phyloP scores from a whole-genome alignment of 495 filamentous ascomycete genomes.

The Penicillium bialowiezense region DNA sequence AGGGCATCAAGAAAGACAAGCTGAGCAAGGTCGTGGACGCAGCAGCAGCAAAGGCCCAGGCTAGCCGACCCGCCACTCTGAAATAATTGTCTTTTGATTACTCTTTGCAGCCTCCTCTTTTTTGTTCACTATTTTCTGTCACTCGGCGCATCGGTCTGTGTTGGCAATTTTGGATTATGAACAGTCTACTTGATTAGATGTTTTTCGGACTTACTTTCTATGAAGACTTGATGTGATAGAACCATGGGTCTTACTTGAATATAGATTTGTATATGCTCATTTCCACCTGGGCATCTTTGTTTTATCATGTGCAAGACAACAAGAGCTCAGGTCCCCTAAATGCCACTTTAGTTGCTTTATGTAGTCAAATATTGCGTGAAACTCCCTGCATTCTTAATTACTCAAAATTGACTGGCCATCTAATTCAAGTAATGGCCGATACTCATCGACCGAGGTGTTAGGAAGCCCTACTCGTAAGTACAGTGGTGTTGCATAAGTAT shows the following conservation, averaged over 20 bases:
- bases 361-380: no score
- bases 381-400: no score
- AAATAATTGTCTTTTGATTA: constrained; percentile 31
- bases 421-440: no score
- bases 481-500: no score
- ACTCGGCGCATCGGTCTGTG: constrained; percentile 25
- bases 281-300: neutral
- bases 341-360: no score
- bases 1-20: constrained; percentile 66
- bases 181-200: constrained; percentile 13
- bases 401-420: no score
- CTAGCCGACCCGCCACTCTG: constrained; percentile 43
- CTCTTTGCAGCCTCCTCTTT: constrained; percentile 6
- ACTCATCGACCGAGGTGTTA: no score
- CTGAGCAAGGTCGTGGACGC: constrained; percentile 62
- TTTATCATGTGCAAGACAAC: no score
- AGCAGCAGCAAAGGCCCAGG: constrained; percentile 37
- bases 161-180: constrained; percentile 8
- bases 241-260: neutral
- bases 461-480: no score
- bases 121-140: constrained; percentile 12
- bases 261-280: constrained; percentile 5
- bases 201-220: constrained; percentile 1
- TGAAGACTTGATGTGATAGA: constrained; percentile 6
- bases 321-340: no score